Conservation (phyloP, 805 yeast genomes). For the Starmera pachycereana region DNA sequence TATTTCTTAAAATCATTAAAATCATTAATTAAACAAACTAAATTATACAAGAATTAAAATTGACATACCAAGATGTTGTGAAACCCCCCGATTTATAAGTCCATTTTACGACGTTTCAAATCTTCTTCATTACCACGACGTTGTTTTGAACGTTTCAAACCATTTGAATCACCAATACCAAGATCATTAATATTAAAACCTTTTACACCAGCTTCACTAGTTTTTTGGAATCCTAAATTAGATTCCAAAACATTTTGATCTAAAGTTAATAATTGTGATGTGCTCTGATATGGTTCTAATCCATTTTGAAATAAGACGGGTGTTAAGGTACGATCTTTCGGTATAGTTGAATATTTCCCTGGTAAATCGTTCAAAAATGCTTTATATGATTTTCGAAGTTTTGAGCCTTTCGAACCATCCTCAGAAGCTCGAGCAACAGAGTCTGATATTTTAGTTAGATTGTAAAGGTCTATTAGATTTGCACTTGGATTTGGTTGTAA, state of each 20-base stretch:
- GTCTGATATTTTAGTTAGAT: constrained; percentile 54
- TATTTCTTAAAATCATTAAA: background rate
- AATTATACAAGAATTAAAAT: too few relatives aligned
- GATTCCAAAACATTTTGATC: constrained; percentile 37
- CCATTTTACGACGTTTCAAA: constrained; percentile 13
- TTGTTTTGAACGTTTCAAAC: constrained; percentile 28
- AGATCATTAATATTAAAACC: constrained; percentile 64
- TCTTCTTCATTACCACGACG: constrained; percentile 21
- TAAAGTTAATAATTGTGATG: constrained; percentile 11
- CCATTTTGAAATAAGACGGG: constrained; percentile 24
- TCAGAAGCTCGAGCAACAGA: constrained; percentile 82
- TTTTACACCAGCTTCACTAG: constrained; percentile 61
- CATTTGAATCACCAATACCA: constrained; percentile 40
- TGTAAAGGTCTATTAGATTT: constrained; percentile 62
- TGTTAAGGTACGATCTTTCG: constrained; percentile 33
- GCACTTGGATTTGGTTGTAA: constrained; percentile 62
- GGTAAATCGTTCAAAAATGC: constrained; percentile 84
- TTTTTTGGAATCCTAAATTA: constrained; percentile 51
- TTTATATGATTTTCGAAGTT: constrained; percentile 88
- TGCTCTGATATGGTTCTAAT: constrained; percentile 8
- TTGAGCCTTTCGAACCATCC: constrained; percentile 86
- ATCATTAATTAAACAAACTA: too few relatives aligned
- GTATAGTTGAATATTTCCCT: constrained; percentile 57
- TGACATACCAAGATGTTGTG: too few relatives aligned
- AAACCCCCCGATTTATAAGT: too few relatives aligned